phyloP scores from a whole-genome alignment of 352 stramenopile genomes.

The Saprolegnia diclina region DNA sequence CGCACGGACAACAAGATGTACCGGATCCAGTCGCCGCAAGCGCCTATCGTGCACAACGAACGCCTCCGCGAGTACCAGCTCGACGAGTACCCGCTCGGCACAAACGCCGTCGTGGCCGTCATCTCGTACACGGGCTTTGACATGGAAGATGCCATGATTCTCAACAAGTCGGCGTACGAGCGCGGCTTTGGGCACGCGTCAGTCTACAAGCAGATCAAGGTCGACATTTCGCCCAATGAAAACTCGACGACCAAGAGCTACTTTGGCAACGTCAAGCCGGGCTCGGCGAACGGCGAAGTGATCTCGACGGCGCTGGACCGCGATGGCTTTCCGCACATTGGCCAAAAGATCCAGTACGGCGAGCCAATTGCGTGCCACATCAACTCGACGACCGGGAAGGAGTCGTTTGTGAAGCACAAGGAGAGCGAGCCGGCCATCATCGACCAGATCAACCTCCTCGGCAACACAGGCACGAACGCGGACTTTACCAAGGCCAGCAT shows the following conservation, averaged over 20 bases:
- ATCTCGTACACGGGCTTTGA: conserved; percentile 98
- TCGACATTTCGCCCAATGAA: conserved; percentile 52
- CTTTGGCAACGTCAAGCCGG: conserved; percentile 89
- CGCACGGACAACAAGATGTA: conserved; percentile 99
- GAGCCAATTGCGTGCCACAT: conserved; percentile 96
- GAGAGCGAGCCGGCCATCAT: conserved; percentile 96
- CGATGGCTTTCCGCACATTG: conserved; percentile 96
- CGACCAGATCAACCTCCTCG: conserved; percentile 91
- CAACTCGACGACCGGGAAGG: conserved; percentile 90
- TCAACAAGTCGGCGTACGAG: conserved; percentile 99
- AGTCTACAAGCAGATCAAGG: conserved; percentile 98
- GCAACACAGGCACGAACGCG: conserved; percentile 52
- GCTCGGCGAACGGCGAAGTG: conserved; percentile 39
- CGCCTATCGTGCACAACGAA: conserved; percentile 97
- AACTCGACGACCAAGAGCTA: conserved; percentile 74
- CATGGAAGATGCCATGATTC: conserved; percentile 99
- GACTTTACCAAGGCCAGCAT: conserved; percentile 89
- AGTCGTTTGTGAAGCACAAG: conserved; percentile 95
- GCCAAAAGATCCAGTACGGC: conserved; percentile 91
- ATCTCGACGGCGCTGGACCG: conserved; percentile 85
- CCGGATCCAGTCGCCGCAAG: conserved; percentile 97
- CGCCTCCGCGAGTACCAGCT: conserved; percentile 95
- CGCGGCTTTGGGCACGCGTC: conserved; percentile 96
- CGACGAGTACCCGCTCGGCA: conserved; percentile 98
- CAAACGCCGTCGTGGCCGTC: conserved; percentile 99